These are phyloP conservation scores for Lipomyces orientalis DNA, from an alignment of 805 yeast genomes.

Conservation along the genomic window DNA sequence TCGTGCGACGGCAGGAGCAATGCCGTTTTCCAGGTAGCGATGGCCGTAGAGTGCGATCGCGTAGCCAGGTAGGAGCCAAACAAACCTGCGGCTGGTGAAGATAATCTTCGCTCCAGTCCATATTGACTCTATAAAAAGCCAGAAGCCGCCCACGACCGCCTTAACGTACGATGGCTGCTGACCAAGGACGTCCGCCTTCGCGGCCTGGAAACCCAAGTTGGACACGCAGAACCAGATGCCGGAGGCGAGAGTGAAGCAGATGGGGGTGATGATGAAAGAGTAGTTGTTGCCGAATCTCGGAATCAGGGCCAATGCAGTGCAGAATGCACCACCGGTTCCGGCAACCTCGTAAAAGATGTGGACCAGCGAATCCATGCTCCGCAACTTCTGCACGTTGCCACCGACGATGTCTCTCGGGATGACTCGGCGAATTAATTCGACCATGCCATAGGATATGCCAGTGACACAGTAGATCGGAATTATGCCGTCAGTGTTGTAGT, in stretches of 20 bases:
- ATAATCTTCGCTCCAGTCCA: background rate
- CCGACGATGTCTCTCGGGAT: slow-evolving; percentile 1
- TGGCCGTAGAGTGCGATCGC: background rate
- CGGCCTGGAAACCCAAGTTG: background rate
- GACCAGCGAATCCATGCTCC: background rate
- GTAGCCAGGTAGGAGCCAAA: background rate
- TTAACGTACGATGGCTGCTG: background rate
- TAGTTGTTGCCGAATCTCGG: background rate
- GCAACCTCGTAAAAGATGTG: background rate
- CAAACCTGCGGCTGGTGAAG: background rate
- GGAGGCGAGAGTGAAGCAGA: background rate
- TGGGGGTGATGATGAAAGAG: background rate
- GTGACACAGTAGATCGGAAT: slow-evolving; percentile 1
- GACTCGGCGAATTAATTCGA: background rate
- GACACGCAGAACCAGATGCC: background rate
- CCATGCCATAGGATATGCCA: background rate
- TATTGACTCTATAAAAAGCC: background rate
- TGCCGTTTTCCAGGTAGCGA: slow-evolving; percentile 3
- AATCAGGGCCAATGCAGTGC: background rate
- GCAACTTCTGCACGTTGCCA: background rate
- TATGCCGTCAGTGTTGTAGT: background rate
- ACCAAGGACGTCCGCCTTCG: background rate
- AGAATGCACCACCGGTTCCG: background rate
- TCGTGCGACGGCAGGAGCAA: background rate
- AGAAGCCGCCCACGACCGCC: slow-evolving; percentile 2